These are phyloP conservation scores for Colletotrichum paranaense DNA, from an alignment of 2,329 filamentous ascomycete genomes.

Conservation along the genomic window DNA sequence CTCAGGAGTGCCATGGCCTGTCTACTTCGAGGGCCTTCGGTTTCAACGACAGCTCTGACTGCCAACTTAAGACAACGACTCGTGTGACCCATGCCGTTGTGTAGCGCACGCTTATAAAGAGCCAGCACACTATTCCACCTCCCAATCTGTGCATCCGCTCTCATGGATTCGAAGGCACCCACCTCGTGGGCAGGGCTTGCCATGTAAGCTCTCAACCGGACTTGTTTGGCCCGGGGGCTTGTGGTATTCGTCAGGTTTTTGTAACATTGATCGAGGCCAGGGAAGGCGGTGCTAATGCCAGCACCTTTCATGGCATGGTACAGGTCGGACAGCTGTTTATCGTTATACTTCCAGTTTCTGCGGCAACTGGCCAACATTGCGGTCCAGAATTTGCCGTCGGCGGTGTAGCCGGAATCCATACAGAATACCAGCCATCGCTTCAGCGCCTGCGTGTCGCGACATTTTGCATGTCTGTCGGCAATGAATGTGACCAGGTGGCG, in stretches of 20 bases:
- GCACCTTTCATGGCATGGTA: slow-evolving; percentile 42
- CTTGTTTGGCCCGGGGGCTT: slow-evolving; percentile 34
- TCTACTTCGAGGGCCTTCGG: slow-evolving; percentile 42
- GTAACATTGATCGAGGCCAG: slow-evolving; percentile 30
- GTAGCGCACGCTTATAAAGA: slow-evolving; percentile 52
- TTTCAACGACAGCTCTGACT: slow-evolving; percentile 54
- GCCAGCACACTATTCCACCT: slow-evolving; percentile 47
- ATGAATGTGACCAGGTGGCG: slow-evolving; percentile 53
- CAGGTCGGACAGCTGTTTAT: slow-evolving; percentile 47
- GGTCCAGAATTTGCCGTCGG: slow-evolving; percentile 52
- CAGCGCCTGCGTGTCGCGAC: slow-evolving; percentile 51
- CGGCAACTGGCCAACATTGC: slow-evolving; percentile 52
- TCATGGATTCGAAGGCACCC: slow-evolving; percentile 54
- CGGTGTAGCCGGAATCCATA: slow-evolving; percentile 46
- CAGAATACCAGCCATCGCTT: slow-evolving; percentile 55
- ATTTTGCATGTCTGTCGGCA: slow-evolving; percentile 54
- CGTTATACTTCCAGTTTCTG: slow-evolving; percentile 50
- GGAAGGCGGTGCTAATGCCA: slow-evolving; percentile 40
- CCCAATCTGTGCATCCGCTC: slow-evolving; percentile 47
- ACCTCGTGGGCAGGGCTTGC: slow-evolving; percentile 42
- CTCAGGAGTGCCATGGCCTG: slow-evolving; percentile 53
- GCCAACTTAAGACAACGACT: slow-evolving; percentile 59
- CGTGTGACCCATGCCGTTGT: slow-evolving; percentile 49
- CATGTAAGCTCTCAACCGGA: slow-evolving; percentile 31
- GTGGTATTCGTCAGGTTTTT: slow-evolving; percentile 1